Percentiles rank a stretch among this genome's conserved stretches.
phyloP scores from a whole-genome alignment of 176 grass and related monocot genomes.

The Tillandsia leiboldiana region DNA sequence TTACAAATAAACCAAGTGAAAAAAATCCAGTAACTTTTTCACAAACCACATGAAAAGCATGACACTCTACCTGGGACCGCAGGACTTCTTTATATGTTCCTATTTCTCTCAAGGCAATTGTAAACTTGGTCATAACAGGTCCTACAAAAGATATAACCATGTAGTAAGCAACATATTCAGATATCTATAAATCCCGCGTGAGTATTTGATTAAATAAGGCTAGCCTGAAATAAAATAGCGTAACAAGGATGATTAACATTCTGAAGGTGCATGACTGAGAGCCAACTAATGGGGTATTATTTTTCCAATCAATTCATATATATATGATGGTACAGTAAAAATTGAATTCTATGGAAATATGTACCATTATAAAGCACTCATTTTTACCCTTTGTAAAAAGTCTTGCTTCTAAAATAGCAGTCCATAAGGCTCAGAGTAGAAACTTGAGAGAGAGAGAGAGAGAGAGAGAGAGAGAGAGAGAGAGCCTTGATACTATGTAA shows the following conservation, averaged over 20 bases:
- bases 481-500: background rate
- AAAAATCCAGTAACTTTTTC: background rate
- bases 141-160: conserved; percentile 32
- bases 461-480: background rate
- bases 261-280: background rate
- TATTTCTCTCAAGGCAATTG: conserved; percentile 99
- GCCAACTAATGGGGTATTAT: background rate
- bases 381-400: background rate
- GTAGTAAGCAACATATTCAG: background rate
- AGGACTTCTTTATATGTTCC: conserved; percentile 98
- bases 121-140: conserved; percentile 99
- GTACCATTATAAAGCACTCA: background rate
- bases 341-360: too few relatives aligned
- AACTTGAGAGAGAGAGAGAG: background rate
- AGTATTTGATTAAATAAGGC: background rate
- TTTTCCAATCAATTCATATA: background rate
- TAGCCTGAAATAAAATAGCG: background rate
- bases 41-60: background rate
- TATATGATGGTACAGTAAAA: background rate
- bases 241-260: background rate
- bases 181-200: background rate
- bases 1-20: background rate
- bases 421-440: background rate
- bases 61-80: conserved; percentile 66
- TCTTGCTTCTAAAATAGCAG: background rate